Percentiles rank a stretch among this genome's conserved stretches.
Conservation (phyloP, 768 basidiomycete species). For the Hydnum rufescens region DNA sequence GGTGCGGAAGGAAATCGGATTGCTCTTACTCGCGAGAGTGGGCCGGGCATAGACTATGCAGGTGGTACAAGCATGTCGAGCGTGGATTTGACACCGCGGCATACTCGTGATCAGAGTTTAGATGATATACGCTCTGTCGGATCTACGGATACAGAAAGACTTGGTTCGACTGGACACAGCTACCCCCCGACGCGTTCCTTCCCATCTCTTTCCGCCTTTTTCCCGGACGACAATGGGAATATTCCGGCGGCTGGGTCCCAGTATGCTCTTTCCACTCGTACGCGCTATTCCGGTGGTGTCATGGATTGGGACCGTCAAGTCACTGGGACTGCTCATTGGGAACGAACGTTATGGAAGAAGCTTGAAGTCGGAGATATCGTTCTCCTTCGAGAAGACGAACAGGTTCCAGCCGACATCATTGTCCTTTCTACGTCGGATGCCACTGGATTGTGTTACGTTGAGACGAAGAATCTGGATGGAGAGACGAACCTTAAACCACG, state of each 20-base stretch:
- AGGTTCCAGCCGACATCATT: constrained; percentile 89
- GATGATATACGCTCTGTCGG: background rate
- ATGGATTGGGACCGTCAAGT: constrained; percentile 59
- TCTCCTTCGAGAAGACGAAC: constrained; percentile 78
- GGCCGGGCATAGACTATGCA: too few species aligned
- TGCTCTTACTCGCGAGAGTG: constrained; percentile 28
- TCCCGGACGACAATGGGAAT: constrained; percentile 1
- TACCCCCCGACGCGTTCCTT: constrained; percentile 28
- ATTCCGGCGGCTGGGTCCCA: background rate
- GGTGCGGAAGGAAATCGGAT: constrained; percentile 43
- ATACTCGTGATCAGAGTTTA: constrained; percentile 24
- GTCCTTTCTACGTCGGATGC: constrained; percentile 83
- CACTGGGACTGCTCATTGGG: constrained; percentile 66
- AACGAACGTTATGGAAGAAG: constrained; percentile 96
- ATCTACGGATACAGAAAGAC: constrained; percentile 32
- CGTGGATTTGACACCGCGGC: background rate
- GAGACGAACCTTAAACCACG: constrained; percentile 93
- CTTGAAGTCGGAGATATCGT: constrained; percentile 94
- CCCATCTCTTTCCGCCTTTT: constrained; percentile 20
- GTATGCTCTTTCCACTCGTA: constrained; percentile 15
- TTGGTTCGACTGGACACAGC: constrained; percentile 46
- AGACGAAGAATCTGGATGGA: constrained; percentile 96
- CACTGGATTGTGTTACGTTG: constrained; percentile 83
- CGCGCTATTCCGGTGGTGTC: constrained; percentile 43
- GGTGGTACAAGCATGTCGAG: background rate